Conservation (phyloP, 2,329 filamentous ascomycete genomes). For the Graphilbum fragrans region DNA sequence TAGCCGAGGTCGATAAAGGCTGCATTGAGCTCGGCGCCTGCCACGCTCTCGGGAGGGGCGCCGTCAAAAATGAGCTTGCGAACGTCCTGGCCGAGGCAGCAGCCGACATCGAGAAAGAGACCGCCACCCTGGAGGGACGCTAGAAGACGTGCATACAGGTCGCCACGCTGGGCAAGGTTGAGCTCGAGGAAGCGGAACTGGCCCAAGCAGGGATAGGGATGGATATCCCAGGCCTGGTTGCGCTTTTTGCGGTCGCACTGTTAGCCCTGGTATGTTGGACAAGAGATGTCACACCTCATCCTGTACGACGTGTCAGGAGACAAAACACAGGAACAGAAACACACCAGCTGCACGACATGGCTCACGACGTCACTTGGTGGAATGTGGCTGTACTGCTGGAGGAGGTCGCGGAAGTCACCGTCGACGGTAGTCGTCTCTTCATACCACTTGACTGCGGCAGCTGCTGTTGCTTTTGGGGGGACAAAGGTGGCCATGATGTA, state of each 20-base stretch:
- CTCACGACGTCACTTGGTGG: slow-evolving; percentile 5
- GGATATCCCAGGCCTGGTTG: slow-evolving; percentile 13
- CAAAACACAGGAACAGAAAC: background rate
- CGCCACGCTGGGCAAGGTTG: slow-evolving; percentile 18
- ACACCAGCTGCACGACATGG: slow-evolving; percentile 8
- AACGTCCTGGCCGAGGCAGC: slow-evolving; percentile 29
- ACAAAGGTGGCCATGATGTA: background rate
- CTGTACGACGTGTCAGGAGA: background rate
- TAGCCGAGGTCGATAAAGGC: slow-evolving; percentile 27
- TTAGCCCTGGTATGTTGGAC: no score
- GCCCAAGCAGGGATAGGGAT: slow-evolving; percentile 30
- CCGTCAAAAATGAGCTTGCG: slow-evolving; percentile 27
- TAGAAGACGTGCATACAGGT: slow-evolving; percentile 17
- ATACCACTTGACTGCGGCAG: slow-evolving; percentile 4
- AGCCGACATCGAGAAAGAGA: slow-evolving; percentile 28
- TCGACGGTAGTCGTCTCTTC: slow-evolving; percentile 2
- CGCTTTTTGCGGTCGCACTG: slow-evolving; percentile 5
- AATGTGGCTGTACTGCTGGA: slow-evolving; percentile 9
- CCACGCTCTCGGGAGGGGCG: slow-evolving; percentile 15
- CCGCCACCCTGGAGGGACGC: slow-evolving; percentile 10
- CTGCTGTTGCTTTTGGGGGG: slow-evolving; percentile 1
- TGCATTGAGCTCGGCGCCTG: slow-evolving; percentile 21
- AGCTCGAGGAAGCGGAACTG: slow-evolving; percentile 28
- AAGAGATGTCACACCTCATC: no score
- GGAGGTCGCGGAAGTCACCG: slow-evolving; percentile 4